Base-by-base conservation (phyloP, 768 basidiomycete genomes). In the Udeniomyces megalosporus region DNA sequence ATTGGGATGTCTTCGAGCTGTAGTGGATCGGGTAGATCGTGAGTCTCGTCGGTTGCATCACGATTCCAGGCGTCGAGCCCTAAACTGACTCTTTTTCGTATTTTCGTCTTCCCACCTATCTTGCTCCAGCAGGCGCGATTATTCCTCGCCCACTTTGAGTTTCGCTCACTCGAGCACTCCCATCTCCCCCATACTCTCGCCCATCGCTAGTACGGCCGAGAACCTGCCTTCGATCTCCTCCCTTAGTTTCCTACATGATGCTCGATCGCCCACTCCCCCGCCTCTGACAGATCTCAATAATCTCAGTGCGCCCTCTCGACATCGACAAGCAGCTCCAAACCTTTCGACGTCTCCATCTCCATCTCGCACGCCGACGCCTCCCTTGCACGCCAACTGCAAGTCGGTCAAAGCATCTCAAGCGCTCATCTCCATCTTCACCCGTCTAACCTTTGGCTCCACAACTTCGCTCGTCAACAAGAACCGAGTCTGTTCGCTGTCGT, bases 351-450 rank as follows among this genome's bases (percentile, higher is more conserved):
- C 57, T 20, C 53, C 54, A 7, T 45, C 50, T 17, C 53, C 35
- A 44, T 29, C 52, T 14, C 46, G 29, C 52, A 57, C 35, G 26
- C 53, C 53, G 28, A 50, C 45, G 29, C 53, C 35, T 31, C 60
- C 64, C 31, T 45, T 52, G 15, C 42, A 29, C 20, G 46, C 48
- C 31, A 24, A 35, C 52, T 66, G 64, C 67, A 65, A 62, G 35
- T 65, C 69, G 1, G 54, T 62, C 31, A 34, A 29, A 26, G 65
- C 70, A 28, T 55, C 67, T 35, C 61, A 71, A 38, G 67, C 68
- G 4, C 69, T 76, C 49, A 76, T 76, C 50, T 67, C 73, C 12
- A 70, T 76, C 58, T 77, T 77, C 67, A 73, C 72, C 44, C 65
- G 66, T 29, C 70, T 76, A 54, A 72, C 72, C n/a, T 76, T 74